phyloP scores from a whole-genome alignment of 2,329 filamentous ascomycete species.

The Sporothrix protearum region DNA sequence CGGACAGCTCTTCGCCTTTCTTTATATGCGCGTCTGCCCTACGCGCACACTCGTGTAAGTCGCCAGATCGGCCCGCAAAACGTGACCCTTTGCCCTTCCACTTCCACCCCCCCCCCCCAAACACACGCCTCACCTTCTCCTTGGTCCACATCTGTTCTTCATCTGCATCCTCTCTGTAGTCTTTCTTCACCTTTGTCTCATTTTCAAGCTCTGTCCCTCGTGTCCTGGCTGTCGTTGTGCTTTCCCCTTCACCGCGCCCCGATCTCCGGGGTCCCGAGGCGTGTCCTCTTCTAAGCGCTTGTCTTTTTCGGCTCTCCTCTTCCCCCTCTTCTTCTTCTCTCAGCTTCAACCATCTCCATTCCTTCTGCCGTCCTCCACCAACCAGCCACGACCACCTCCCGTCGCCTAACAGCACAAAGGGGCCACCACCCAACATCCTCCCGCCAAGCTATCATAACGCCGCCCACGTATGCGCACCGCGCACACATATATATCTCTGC shows the following conservation, averaged over 20 bases:
- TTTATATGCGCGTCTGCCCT: slow-evolving; percentile 15
- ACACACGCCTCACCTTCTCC: neutral
- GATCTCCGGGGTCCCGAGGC: neutral
- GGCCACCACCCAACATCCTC: slow-evolving; percentile 13
- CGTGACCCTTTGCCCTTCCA: neutral
- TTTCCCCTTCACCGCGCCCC: neutral
- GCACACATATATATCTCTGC: neutral
- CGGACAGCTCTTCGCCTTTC: neutral
- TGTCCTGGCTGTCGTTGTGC: neutral
- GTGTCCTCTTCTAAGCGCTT: neutral
- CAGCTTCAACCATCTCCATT: slow-evolving; percentile 12
- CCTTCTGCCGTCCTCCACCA: slow-evolving; percentile 25
- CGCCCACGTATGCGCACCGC: slow-evolving; percentile 11
- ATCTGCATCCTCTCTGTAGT: neutral
- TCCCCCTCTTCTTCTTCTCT: neutral
- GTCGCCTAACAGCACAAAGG: slow-evolving; percentile 21
- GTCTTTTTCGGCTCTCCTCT: neutral
- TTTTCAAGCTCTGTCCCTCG: neutral
- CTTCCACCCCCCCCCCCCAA: neutral
- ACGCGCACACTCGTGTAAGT: slow-evolving; percentile 24
- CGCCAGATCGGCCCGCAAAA: neutral
- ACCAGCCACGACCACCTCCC: slow-evolving; percentile 24
- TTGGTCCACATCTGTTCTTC: neutral
- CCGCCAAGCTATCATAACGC: slow-evolving; percentile 18
- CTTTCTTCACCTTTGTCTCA: neutral